A percentile compares a stretch with the other conserved stretches of the same genome.
Conservation (phyloP, 805 yeast genomes). For the Starmera dryadoides region DNA sequence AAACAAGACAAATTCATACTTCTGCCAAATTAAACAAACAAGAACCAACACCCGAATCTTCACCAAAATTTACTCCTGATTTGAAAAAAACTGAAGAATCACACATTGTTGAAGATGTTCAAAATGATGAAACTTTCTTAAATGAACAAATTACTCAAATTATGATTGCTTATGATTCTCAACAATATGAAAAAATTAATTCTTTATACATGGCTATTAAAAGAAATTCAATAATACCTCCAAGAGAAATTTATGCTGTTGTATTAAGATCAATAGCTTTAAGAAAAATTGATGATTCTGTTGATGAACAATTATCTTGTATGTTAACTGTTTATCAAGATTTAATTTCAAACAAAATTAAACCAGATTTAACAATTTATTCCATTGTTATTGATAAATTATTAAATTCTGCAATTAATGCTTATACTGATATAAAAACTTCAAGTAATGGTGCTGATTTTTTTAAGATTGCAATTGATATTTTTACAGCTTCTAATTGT, state of each 20-base stretch:
- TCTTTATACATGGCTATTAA: conserved; percentile 32
- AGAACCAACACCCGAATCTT: conserved; percentile 5
- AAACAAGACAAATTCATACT: neutral
- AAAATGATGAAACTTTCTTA: conserved; percentile 21
- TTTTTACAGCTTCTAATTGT: conserved; percentile 31
- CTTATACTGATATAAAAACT: conserved; percentile 27
- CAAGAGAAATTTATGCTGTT: conserved; percentile 43
- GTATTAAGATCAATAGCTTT: conserved; percentile 46
- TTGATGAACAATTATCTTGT: conserved; percentile 55
- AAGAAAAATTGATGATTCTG: conserved; percentile 43
- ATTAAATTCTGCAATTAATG: conserved; percentile 39
- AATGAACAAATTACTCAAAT: conserved; percentile 25
- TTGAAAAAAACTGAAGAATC: neutral
- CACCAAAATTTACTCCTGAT: neutral
- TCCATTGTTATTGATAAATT: conserved; percentile 43
- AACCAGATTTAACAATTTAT: conserved; percentile 52
- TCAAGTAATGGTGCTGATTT: conserved; percentile 36
- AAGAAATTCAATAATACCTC: conserved; percentile 39
- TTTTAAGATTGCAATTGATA: conserved; percentile 43
- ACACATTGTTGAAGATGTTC: conserved; percentile 6
- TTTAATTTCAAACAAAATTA: conserved; percentile 42
- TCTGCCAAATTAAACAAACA: conserved; percentile 1
- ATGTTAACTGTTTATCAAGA: conserved; percentile 65
- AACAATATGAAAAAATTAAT: conserved; percentile 28
- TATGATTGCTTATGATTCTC: conserved; percentile 14